Evolutionary conservation across 2,329 filamentous ascomycete genomes (phyloP), one percentile per base, ranked within the genome.

Genomic region (Talaromyces funiculosus): DNA sequence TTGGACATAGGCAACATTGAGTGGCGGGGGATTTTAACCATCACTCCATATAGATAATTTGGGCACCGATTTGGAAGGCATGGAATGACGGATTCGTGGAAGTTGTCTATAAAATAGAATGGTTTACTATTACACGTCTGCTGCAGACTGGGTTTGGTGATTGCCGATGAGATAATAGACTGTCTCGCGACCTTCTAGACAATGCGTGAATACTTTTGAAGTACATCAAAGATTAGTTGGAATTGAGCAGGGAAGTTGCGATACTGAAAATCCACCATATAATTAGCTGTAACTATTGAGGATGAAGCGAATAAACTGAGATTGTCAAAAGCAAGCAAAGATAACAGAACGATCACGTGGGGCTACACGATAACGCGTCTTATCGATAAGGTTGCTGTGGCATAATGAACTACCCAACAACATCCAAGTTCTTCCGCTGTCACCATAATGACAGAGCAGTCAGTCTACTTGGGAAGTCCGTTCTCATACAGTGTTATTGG

Each of bases 311-410:
- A n/a, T n/a, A n/a, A n/a, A n/a, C n/a, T n/a, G n/a, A n/a, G n/a
- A n/a, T n/a, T n/a, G n/a, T n/a, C n/a, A n/a, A n/a, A n/a, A n/a
- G n/a, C n/a, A n/a, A n/a, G n/a, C 31, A 7, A 31, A 31, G 4
- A 31, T 31, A 31, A 33, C 31, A 10, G 8, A 33, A 33, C 53
- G 43, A 55, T 68, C 67, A 68, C 67, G 66, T 68, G 66, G n/a
- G 22, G 57, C 37, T 47, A 24, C 31, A 31, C n/a, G 12, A 40
- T 37, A 53, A 18, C 51, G 51, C 51, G 29, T 45, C 62, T 66
- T 69, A 69, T 69, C 67, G 67, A 68, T 69, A 69, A 67, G 65
- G 63, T 63, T 67, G 57, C 42, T 64, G 60, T 62, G 37, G 53
- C 55, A 37, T 29, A 29, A 18, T 33, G 33, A 24, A 20, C 51